Percentiles rank a stretch among this genome's conserved stretches.
Conservation (phyloP, 768 basidiomycete species). For the Suillus clintonianus region DNA sequence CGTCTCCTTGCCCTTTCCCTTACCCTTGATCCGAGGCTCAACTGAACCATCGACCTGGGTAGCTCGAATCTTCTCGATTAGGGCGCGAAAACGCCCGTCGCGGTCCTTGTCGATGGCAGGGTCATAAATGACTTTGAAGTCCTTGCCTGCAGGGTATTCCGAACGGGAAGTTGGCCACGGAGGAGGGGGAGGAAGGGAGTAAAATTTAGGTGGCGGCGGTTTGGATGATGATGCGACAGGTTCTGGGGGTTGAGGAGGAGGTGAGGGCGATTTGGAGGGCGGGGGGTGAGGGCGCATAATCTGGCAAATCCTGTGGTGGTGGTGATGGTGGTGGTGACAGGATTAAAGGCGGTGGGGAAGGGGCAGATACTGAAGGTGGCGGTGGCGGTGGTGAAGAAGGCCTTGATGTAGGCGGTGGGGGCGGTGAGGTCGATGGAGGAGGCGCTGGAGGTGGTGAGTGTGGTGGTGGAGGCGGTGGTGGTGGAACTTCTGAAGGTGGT, state of each 20-base stretch:
- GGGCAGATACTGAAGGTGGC: constrained; percentile 21
- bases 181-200: constrained; percentile 46
- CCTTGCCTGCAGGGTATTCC: constrained; percentile 47
- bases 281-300: constrained; percentile 19
- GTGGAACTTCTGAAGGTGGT: constrained; percentile 26
- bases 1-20: constrained; percentile 64
- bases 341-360: constrained; percentile 24
- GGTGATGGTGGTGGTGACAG: constrained; percentile 19
- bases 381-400: constrained; percentile 24
- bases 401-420: constrained; percentile 29
- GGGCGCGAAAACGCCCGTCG: constrained; percentile 38
- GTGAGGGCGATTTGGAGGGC: constrained; percentile 14
- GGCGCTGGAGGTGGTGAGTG: constrained; percentile 35
- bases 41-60: constrained; percentile 33
- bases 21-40: constrained; percentile 55
- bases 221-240: constrained; percentile 31
- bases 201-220: constrained; percentile 32
- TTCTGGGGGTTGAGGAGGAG: constrained; percentile 27
- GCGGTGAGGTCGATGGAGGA: constrained; percentile 29
- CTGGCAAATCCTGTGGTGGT: constrained; percentile 23
- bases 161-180: constrained; percentile 58
- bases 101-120: constrained; percentile 50
- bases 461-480: constrained; percentile 25
- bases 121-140: constrained; percentile 69
- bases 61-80: constrained; percentile 43